Evolutionary conservation across 441 rosid species (phyloP).

Genomic region (Syzygium syzygioides): DNA sequence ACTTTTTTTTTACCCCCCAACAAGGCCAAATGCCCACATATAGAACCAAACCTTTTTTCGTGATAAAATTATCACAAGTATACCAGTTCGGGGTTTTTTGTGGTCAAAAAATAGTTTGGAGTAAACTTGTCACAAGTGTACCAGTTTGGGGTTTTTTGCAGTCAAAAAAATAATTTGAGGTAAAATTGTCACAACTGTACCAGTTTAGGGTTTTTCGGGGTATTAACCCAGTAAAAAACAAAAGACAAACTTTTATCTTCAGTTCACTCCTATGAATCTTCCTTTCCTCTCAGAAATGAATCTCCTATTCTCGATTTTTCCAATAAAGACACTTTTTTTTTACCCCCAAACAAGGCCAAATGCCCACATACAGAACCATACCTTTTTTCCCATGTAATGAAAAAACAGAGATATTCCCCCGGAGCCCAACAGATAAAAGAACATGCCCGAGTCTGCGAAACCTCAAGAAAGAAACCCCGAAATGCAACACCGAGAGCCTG

Average conservation of each 20-base stretch:
- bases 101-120: too few relatives aligned
- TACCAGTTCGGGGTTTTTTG: too few relatives aligned
- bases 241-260: not conserved
- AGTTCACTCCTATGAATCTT: not conserved
- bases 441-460: not conserved
- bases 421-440: not conserved
- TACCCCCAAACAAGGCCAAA: not conserved
- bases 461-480: not conserved
- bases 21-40: too few relatives aligned
- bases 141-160: too few relatives aligned
- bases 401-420: not conserved
- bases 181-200: too few relatives aligned
- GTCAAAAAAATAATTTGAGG: too few relatives aligned
- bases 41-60: too few relatives aligned
- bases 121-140: too few relatives aligned
- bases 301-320: not conserved
- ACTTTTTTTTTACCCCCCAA: too few relatives aligned
- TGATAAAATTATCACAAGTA: too few relatives aligned
- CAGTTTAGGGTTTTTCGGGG: too few relatives aligned
- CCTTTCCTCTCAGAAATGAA: not conserved
- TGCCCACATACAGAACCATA: not conserved
- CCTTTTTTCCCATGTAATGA: not conserved
- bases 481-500: not conserved
- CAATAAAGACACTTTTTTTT: not conserved
- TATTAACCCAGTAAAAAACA: not conserved